Evolutionary conservation across 2,329 filamentous ascomycete genomes (phyloP), one percentile per base, ranked within the genome.

Genomic region (Botrytis sinoallii): DNA sequence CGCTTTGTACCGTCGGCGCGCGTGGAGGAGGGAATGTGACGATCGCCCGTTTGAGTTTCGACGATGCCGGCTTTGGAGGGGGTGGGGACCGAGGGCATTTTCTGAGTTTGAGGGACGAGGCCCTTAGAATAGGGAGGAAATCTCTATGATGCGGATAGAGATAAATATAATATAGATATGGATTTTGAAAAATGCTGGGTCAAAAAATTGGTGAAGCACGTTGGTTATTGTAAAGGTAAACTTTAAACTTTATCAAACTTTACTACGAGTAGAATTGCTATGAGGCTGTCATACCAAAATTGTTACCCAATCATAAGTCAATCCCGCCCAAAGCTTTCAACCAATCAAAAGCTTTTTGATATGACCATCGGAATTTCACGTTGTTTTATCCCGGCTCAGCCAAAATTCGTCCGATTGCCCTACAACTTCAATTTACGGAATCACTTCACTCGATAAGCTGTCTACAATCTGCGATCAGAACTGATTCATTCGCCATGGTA

Each of bases 1-100:
- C 96, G 90, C n/a, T 93, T 93, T 69, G 92, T 94, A 74, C 96
- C 96, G 81, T 99, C 96, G 38, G 96, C 85, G 72, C 97, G 92
- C 61, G 90, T 85, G 0, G 95, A 98, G 61, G 95, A 89, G 40
- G 96, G 96, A 74, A 99, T 98, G 79, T 94, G 91, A 63, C 95
- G 93, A 81, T 94, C 89, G 81, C 96, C 97, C 78, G 89, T 93
- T 76, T 83, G 82, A 69, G 90, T 88, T 81, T 95, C 91, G 70
- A 91, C 91, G 81, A 95, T 95, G 78, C 93, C 93, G 59, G 93
- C 86, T 69, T 88, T 90, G 73, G 88, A 86, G 57, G 88, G 84
- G 75, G 82, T 81, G 73, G 79, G 78, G 63, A 82, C 79, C 20
- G 82, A 83, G 35, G 82, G 81, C 82, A 83, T 84, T 55, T 68